Base-by-base conservation (phyloP, 1,139 yeast species). In the Lodderomyces elongisporus region DNA sequence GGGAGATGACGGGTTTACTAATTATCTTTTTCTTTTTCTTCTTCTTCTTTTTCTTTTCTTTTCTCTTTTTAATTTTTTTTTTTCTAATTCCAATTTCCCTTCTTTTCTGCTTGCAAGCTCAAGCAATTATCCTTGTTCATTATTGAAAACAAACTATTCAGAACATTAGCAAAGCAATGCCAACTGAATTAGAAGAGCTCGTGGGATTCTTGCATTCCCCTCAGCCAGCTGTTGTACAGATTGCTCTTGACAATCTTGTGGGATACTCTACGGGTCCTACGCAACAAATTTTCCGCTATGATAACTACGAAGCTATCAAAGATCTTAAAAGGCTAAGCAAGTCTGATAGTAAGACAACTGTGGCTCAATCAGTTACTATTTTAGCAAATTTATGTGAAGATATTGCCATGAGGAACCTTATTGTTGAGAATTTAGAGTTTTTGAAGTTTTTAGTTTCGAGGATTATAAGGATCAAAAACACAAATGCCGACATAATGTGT, bases 161-260 rank as follows among this genome's bases (percentile, higher is more conserved):
- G n/a, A n/a, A n/a, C n/a, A n/a, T n/a, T n/a, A n/a, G n/a, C n/a
- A n/a, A n/a, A n/a, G n/a, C n/a, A 20, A 77, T 77, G 83, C 78
- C 83, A 17, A 60, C 76, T 4, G 79, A 77, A 53, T 54, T 77
- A 37, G 82, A 76, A 58, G 83, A 79, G 52, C 64, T 88, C 31
- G 95, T 89, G 14, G 77, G 72, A 32, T 89, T 91, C 56, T 68
- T 91, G 41, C 96, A 85, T 54, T 77, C 89, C 6, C 82, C 84
- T 2, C 89, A 85, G 49, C 81, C 85, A 3, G 84, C 85, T 6
- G 87, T 88, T 20, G 78, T 84, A 37, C 88, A 81, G 46, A 79
- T 89, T 37, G 97, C 97, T 0, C 65, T 89, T 35, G 93, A 85
- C 47, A 79, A 87, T 52, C 60, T 89, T 34, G 89, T 87, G 10